Percentiles rank a stretch among this genome's conserved stretches.
These are phyloP conservation scores for Pyrenula aspistea DNA, from an alignment of 495 filamentous ascomycete species.

Conservation along the genomic window DNA sequence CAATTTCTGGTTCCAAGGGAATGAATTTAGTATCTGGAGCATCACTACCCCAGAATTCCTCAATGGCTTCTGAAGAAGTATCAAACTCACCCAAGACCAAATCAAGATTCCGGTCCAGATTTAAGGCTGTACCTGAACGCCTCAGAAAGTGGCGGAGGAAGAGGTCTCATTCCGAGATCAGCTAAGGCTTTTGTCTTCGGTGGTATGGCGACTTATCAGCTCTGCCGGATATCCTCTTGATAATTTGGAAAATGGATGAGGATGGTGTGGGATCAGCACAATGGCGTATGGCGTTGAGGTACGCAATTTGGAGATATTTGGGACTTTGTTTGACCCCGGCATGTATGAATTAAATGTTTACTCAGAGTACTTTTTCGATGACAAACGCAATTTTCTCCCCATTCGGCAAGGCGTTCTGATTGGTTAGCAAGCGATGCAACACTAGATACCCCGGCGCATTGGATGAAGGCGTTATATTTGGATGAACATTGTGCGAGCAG, in stretches of 20 bases:
- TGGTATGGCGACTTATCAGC: background rate
- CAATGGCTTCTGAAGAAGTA: background rate
- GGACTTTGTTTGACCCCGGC: no score
- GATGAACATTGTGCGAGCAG: background rate
- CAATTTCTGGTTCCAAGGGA: background rate
- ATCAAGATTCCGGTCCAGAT: background rate
- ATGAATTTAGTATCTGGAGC: background rate
- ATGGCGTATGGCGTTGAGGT: no score
- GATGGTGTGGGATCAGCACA: no score
- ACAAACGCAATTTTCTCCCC: no score
- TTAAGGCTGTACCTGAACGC: background rate
- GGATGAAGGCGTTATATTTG: background rate
- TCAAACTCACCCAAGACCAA: background rate
- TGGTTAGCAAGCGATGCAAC: no score
- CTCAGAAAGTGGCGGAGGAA: background rate
- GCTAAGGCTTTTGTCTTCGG: background rate
- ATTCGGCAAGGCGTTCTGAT: no score
- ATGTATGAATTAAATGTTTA: no score
- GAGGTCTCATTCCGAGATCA: background rate
- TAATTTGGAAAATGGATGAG: no score
- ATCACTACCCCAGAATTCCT: no score
- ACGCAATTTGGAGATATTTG: no score
- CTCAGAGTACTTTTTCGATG: no score
- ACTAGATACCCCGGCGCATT: background rate
- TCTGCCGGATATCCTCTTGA: background rate